Evolutionary conservation across 2,329 filamentous ascomycete genomes (phyloP).

Genomic region (Curvularia verruculosa): DNA sequence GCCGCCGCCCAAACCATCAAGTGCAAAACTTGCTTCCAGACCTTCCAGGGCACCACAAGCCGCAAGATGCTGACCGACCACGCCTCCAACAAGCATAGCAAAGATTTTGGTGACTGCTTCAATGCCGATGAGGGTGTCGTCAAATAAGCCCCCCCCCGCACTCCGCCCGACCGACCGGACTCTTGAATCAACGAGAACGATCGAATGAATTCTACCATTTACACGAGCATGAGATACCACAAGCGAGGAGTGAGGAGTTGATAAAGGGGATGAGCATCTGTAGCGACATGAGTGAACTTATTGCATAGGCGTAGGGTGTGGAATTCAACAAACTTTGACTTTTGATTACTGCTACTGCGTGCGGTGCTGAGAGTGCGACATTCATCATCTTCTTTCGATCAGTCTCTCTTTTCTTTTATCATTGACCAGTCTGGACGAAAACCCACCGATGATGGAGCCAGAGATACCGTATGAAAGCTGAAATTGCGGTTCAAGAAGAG

Average conservation of each 20-base stretch:
- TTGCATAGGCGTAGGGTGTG: conserved; percentile 13
- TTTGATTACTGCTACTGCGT: not conserved
- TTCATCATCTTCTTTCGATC: no score
- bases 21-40: conserved; percentile 77
- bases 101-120: conserved; percentile 74
- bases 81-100: conserved; percentile 77
- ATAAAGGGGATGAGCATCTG: not conserved
- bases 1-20: conserved; percentile 75
- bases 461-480: not conserved
- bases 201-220: conserved; percentile 19
- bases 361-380: not conserved
- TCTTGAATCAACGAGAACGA: conserved; percentile 8
- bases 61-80: conserved; percentile 74
- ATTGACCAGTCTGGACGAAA: not conserved
- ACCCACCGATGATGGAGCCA: not conserved
- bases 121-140: conserved; percentile 42
- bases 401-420: not conserved
- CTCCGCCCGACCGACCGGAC: conserved; percentile 4
- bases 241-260: conserved; percentile 22
- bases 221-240: conserved; percentile 31
- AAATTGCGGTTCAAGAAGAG: not conserved
- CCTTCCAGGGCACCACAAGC: conserved; percentile 79
- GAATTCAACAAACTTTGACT: not conserved
- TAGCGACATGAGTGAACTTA: conserved; percentile 4
- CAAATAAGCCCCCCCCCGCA: conserved; percentile 21